Percentiles rank a stretch among this genome's conserved stretches.
These are phyloP conservation scores for Sarocladium kiliense DNA, from an alignment of 2,329 filamentous ascomycete genomes.

Conservation along the genomic window DNA sequence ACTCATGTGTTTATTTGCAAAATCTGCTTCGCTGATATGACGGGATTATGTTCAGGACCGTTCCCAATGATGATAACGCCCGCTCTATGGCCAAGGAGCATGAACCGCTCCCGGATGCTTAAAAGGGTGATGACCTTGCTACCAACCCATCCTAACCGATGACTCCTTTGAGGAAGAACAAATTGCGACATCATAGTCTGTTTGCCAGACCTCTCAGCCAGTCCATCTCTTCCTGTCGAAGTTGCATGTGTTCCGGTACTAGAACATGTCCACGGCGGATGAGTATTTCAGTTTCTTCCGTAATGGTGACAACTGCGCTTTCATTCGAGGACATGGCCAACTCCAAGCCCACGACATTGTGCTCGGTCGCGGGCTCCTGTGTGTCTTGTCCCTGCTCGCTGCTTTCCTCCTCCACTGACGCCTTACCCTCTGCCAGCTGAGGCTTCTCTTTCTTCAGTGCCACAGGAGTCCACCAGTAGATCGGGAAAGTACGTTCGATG, in stretches of 20 bases:
- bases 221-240: conserved; percentile 31
- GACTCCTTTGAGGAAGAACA: too few relatives aligned
- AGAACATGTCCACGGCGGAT: conserved; percentile 28
- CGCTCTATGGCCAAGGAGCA: too few relatives aligned
- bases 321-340: not conserved
- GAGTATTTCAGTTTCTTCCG: conserved; percentile 24
- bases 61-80: too few relatives aligned
- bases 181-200: conserved; percentile 22
- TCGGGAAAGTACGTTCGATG: conserved; percentile 58
- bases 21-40: too few relatives aligned
- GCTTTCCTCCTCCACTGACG: conserved; percentile 10
- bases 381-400: conserved; percentile 4
- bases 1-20: too few relatives aligned
- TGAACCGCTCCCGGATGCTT: too few relatives aligned
- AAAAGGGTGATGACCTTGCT: too few relatives aligned
- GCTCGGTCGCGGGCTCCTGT: not conserved
- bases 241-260: conserved; percentile 28
- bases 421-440: conserved; percentile 9
- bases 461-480: conserved; percentile 64
- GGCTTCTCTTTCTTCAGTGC: conserved; percentile 16
- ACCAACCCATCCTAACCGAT: too few relatives aligned
- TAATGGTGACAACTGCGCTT: conserved; percentile 5
- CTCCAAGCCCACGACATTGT: not conserved
- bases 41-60: too few relatives aligned
- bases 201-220: conserved; percentile 30